Base-by-base conservation (phyloP, 306 rosid genomes). In the Potentilla sterilis region DNA sequence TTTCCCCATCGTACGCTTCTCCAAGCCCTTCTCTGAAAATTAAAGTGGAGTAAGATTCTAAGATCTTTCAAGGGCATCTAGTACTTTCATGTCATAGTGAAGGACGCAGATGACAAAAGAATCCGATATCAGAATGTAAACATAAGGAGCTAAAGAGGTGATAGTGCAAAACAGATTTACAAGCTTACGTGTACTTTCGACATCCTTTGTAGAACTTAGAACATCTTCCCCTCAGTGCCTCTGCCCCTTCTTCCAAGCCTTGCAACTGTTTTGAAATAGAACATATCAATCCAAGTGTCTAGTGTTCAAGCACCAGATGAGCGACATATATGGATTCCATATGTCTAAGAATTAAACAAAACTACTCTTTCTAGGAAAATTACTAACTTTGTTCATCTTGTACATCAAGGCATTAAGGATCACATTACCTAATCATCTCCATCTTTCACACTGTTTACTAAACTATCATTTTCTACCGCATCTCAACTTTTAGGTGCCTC, bases 161-260 rank as follows among this genome's bases (percentile, higher is more conserved):
- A 48, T 14, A 46, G 73, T 14, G 73, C 57, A 22, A 1, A 59
- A 24, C 18, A 28, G 5, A 59, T 3, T 28, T 28, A 34, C 12
- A 28, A 63, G 21, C 95, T 41, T 92, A 95, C 98, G 93, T 95
- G 78, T 95, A 89, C 83, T 92, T 95, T 79, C 98, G 90, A 83
- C 97, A 92, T 80, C 96, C 98, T 83, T 95, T 95, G 86, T 87
- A 89, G 83, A 95, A 92, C 82, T 86, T 92, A 69, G 86, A 84
- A 79, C 97, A 86, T 82, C 97, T 89, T 80, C 93, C 98, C 81
- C 98, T 88, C 80, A 95, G 82, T 65, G 94, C 86, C 78, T 94
- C 98, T 41, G 97, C 92, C 86, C 90, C 83, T 79, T 95, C 98
- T 90, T 95, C 98, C 93, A 95, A 73, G 87, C 95, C 59, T 67